Percentiles rank a stretch among this genome's conserved stretches.
Conservation (phyloP, 306 rosid species). For the Crataegus laevigata region DNA sequence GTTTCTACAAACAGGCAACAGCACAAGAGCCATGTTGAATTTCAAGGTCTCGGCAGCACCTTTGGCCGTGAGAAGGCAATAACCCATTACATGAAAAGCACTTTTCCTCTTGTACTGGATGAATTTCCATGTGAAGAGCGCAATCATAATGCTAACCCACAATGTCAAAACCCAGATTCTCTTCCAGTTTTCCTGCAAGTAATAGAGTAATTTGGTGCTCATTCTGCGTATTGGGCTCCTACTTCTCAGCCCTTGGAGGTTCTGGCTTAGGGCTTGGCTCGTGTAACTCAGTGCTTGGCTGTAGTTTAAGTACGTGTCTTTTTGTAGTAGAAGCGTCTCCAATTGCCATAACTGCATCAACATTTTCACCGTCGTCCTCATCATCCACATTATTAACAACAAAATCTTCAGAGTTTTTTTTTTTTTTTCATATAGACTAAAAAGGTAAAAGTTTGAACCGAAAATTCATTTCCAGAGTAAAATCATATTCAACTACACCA, state of each 20-base stretch:
- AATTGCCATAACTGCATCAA: slow-evolving; percentile 86
- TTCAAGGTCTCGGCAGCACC: slow-evolving; percentile 92
- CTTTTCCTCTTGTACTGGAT: slow-evolving; percentile 54
- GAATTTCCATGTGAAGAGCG: slow-evolving; percentile 84
- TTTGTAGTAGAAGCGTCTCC: slow-evolving; percentile 90
- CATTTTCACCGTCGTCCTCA: background rate
- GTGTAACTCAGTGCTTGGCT: slow-evolving; percentile 98
- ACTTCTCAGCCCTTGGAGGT: slow-evolving; percentile 79
- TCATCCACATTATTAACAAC: background rate
- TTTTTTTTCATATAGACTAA: too few species aligned
- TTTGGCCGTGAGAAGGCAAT: slow-evolving; percentile 83
- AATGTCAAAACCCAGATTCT: slow-evolving; percentile 77
- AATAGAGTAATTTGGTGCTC: slow-evolving; percentile 61
- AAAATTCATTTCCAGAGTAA: background rate
- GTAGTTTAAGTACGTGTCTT: slow-evolving; percentile 91
- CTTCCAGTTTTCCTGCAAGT: slow-evolving; percentile 88
- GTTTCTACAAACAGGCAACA: slow-evolving; percentile 91
- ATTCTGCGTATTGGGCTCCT: slow-evolving; percentile 61
- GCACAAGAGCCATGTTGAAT: slow-evolving; percentile 91
- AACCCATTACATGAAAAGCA: slow-evolving; percentile 65
- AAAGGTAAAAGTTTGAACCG: background rate
- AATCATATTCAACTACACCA: background rate
- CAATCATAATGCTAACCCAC: slow-evolving; percentile 69
- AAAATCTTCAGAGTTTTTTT: background rate
- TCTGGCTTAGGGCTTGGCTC: slow-evolving; percentile 98